Conservation (phyloP, 768 basidiomycete species). For the Calocera viscosa region DNA sequence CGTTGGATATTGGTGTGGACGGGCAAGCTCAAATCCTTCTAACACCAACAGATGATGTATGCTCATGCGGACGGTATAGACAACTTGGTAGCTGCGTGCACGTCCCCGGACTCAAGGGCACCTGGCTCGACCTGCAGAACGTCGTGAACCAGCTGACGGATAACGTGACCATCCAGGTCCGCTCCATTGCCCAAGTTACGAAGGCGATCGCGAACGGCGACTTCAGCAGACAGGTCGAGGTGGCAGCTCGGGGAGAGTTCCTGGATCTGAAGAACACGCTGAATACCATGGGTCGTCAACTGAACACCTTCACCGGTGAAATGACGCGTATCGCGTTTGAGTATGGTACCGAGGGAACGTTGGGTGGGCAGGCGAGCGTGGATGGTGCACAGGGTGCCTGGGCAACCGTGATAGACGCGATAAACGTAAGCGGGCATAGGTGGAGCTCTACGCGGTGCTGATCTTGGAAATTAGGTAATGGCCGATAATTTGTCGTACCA, state of each 20-base stretch:
- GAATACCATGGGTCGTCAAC: conserved; percentile 24
- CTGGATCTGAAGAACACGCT: conserved; percentile 38
- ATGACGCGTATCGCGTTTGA: conserved; percentile 75
- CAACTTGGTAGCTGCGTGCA: too few species aligned
- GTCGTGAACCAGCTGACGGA: conserved; percentile 50
- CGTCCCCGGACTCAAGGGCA: too few species aligned
- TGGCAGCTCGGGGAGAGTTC: conserved; percentile 62
- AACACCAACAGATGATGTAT: too few species aligned
- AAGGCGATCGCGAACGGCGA: conserved; percentile 59
- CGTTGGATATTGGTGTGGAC: conserved; percentile 24
- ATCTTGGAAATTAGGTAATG: too few species aligned
- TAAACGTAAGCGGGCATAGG: background rate
- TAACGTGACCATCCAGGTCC: conserved; percentile 28
- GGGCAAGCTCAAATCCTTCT: conserved; percentile 24
- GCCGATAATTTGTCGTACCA: too few species aligned
- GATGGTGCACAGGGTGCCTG: conserved; percentile 81
- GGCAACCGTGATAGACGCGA: conserved; percentile 50
- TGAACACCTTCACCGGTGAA: conserved; percentile 63
- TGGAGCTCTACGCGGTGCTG: too few species aligned
- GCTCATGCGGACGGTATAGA: too few species aligned
- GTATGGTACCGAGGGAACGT: conserved; percentile 77
- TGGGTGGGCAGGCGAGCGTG: conserved; percentile 79
- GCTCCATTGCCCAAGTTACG: background rate
- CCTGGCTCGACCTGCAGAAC: too few species aligned
- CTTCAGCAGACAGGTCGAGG: conserved; percentile 65